A percentile compares a stretch with the other conserved stretches of the same genome.
Evolutionary conservation across 345 rosid genomes (phyloP).

Genomic region (Excoecaria cochinchinensis): DNA sequence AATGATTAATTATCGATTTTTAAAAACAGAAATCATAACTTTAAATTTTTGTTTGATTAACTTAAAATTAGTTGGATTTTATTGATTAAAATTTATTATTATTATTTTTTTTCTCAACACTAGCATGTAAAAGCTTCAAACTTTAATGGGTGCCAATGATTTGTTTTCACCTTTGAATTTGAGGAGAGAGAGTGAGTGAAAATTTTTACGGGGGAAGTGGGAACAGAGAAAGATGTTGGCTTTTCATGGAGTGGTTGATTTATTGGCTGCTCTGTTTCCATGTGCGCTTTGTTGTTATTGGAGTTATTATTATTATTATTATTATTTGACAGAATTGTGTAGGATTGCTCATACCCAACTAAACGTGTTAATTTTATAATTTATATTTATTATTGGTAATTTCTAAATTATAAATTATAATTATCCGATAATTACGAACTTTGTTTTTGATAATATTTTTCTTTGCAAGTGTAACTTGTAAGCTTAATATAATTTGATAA

Average conservation of each 20-base stretch:
- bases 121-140: background rate
- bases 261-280: background rate
- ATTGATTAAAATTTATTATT: too few relatives aligned
- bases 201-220: background rate
- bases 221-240: background rate
- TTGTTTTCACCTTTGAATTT: background rate
- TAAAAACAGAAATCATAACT: too few relatives aligned
- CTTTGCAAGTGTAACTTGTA: too few relatives aligned
- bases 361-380: background rate
- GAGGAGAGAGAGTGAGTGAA: background rate
- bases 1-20: too few relatives aligned
- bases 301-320: background rate
- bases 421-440: too few relatives aligned
- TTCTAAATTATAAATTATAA: background rate
- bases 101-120: too few relatives aligned
- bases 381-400: too few relatives aligned
- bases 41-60: too few relatives aligned
- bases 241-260: background rate
- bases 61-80: too few relatives aligned
- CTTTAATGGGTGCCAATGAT: background rate
- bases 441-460: background rate
- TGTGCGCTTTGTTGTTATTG: slow-evolving; percentile 8
- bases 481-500: too few relatives aligned
- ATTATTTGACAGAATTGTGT: background rate
- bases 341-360: background rate